A percentile compares a stretch with the other conserved stretches of the same genome.
phyloP scores from a whole-genome alignment of 495 filamentous ascomycete genomes.

The Thermothielavioides terrestris region DNA sequence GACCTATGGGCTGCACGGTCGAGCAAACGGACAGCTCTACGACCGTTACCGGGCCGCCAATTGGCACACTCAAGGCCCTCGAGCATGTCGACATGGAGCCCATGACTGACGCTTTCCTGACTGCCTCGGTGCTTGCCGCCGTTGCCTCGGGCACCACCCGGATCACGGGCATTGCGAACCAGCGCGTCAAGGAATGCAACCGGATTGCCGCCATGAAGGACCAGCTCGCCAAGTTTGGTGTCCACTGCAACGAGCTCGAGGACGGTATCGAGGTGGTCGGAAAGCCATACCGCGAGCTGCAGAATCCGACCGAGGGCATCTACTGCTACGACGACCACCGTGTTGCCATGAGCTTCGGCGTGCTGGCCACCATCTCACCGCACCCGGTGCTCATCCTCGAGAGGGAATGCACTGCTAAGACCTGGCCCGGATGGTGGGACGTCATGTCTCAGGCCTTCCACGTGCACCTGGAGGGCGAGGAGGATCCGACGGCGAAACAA shows the following conservation, averaged over 20 bases:
- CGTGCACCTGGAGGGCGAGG: constrained; percentile 65
- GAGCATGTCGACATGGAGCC: constrained; percentile 86
- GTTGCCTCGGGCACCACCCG: constrained; percentile 77
- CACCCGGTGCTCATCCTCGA: constrained; percentile 71
- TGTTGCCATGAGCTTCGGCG: constrained; percentile 95
- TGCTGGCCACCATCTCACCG: constrained; percentile 72
- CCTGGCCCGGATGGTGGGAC: constrained; percentile 99
- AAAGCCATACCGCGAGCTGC: constrained; percentile 50
- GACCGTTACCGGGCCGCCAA: constrained; percentile 80
- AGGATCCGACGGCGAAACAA: constrained; percentile 37
- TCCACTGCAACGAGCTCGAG: constrained; percentile 75
- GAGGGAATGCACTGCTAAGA: constrained; percentile 90
- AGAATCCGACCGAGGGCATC: constrained; percentile 56
- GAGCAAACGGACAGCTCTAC: constrained; percentile 78
- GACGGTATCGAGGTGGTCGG: constrained; percentile 87
- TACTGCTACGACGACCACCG: constrained; percentile 98
- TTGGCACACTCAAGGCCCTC: constrained; percentile 61
- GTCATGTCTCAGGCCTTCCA: constrained; percentile 65
- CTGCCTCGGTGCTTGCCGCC: constrained; percentile 85
- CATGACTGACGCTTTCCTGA: constrained; percentile 98
- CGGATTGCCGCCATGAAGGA: constrained; percentile 95
- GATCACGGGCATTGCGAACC: constrained; percentile 96
- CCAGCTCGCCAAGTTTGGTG: constrained; percentile 91
- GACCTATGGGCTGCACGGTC: constrained; percentile 90
- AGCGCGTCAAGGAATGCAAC: constrained; percentile 97